Evolutionary conservation across 352 stramenopile genomes (phyloP), one percentile per base, ranked within the genome.

Genomic region (Globisporangium spinosum): DNA sequence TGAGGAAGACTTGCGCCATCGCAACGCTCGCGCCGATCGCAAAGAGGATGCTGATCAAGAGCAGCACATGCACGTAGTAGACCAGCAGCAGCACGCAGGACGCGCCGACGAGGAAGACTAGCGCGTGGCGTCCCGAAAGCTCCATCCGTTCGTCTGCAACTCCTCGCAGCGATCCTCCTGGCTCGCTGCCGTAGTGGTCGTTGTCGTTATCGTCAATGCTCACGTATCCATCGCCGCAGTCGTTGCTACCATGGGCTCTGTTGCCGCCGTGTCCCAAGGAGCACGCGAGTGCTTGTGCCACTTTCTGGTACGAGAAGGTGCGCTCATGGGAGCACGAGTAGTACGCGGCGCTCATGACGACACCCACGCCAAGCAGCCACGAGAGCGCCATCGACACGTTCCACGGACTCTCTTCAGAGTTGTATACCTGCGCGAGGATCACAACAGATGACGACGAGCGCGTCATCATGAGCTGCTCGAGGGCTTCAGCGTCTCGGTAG

Each of bases 321-420:
- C 82, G 75, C 58, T 91, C 83, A 5, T 85, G 70, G 9, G 65
- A 74, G 38, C 77, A 80, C 6, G 83, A 83, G 62, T 79, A 79
- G 63, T 89, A 88, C 0, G 83, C 80, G 2, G 79, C 74, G 9
- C 70, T 53, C 23, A 83, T 53, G 47, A 90, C 78, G 12, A 80
- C 76, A 22, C 69, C 22, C 15, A 91, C 80, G 5, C 78, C 83
- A 15, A 91, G 68, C 9, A 82, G 49, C 83, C 83, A 91, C 27
- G 79, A 86, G 17, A 89, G 55, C 13, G 81, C 65, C 83, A 91
- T 91, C 10, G 82, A 85, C 29, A 76, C 32, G 55, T 91, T 90
- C 83, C 83, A 91, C 20, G 79, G 77, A 64, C 69, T 82, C 63
- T 87, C 79, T 25, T 87, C 71, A 3, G 64, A 53, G 22, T 76